These are phyloP conservation scores for Mycosphaerella arachidis DNA, from an alignment of 2,329 filamentous ascomycete species.

Conservation along the genomic window DNA sequence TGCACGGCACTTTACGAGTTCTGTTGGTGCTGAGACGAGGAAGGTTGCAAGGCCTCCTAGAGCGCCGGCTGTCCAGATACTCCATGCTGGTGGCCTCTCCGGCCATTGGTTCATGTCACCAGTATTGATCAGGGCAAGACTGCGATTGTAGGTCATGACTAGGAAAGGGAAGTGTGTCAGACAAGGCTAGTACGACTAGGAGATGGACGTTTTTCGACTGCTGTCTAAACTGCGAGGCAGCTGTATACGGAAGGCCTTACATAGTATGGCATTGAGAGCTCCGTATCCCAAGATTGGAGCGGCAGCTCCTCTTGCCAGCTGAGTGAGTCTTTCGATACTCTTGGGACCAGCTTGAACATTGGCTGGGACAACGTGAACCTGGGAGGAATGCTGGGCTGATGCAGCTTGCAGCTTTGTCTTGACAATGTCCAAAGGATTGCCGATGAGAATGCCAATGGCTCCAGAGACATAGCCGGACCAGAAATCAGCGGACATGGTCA, in stretches of 20 bases:
- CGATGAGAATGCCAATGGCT: slow-evolving; percentile 78
- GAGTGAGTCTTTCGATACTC: not conserved
- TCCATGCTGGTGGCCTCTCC: slow-evolving; percentile 20
- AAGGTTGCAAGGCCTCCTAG: slow-evolving; percentile 80
- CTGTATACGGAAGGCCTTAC: not conserved
- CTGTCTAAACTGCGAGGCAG: not conserved
- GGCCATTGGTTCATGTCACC: slow-evolving; percentile 9
- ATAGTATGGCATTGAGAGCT: slow-evolving; percentile 73
- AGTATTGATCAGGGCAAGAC: slow-evolving; percentile 58
- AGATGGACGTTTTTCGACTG: not conserved
- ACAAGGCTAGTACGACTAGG: slow-evolving; percentile 49
- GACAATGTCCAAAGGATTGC: slow-evolving; percentile 67
- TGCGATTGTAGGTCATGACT: slow-evolving; percentile 80
- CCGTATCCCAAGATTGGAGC: slow-evolving; percentile 87
- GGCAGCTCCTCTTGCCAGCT: slow-evolving; percentile 56
- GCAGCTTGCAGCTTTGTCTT: slow-evolving; percentile 78
- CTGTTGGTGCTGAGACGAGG: slow-evolving; percentile 80
- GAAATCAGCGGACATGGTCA: slow-evolving; percentile 79
- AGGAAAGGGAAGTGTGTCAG: not conserved
- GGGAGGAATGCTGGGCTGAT: slow-evolving; percentile 12
- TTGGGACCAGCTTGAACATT: not conserved
- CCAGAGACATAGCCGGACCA: slow-evolving; percentile 91
- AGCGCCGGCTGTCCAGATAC: slow-evolving; percentile 64
- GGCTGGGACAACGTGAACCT: not conserved
- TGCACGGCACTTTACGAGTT: slow-evolving; percentile 83